Base-by-base conservation (phyloP, 2,329 filamentous ascomycete genomes). In the Colletotrichum zoysiae region DNA sequence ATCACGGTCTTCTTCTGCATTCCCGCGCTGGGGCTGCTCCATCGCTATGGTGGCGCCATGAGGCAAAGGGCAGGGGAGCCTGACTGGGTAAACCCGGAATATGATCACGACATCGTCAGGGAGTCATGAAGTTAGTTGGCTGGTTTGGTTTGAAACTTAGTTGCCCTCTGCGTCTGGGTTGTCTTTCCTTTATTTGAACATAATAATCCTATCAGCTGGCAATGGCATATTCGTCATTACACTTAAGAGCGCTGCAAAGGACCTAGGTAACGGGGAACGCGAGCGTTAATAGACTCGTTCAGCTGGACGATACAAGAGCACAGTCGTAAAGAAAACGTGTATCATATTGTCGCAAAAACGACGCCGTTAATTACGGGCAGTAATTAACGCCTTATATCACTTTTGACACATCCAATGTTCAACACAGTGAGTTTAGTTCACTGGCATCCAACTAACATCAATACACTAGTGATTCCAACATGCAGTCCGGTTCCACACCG, bases 71-170 rank as follows among this genome's bases (percentile, higher is more conserved):
- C 78, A 3, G 81, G 80, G 1, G 72, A 79, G 57, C 84, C 84
- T 1, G 78, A 75, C 1, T 86, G 84, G 84, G 82, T 86, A 8
- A 86, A 86, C 72, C 81, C 84, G 0, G 84, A 86, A 73, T 82
- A 77, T 61, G 78, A 78, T 44, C 48, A 66, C 30, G 73, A 67
- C 14, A 14, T 68, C 23, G 67, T 71, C 18, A 20, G 65, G 20
- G 69, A 69, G 42, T 35, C 35, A 9, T 71, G 38, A 51, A n/a
- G 2, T 26, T 33, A n/a, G 2, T 26, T 33, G 18, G 11, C 30
- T 30, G 30, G 30, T 30, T 30, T 30, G 3, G 30, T 30, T 5
- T 30, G 30, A 30, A 5, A 30, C 30, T 30, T 30, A 30, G 3
- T 33, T 20, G 16, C 9, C 50, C 2, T 5, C 5, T 18, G 18